Conservation (phyloP, 768 basidiomycete species). For the Epithele typhae region DNA sequence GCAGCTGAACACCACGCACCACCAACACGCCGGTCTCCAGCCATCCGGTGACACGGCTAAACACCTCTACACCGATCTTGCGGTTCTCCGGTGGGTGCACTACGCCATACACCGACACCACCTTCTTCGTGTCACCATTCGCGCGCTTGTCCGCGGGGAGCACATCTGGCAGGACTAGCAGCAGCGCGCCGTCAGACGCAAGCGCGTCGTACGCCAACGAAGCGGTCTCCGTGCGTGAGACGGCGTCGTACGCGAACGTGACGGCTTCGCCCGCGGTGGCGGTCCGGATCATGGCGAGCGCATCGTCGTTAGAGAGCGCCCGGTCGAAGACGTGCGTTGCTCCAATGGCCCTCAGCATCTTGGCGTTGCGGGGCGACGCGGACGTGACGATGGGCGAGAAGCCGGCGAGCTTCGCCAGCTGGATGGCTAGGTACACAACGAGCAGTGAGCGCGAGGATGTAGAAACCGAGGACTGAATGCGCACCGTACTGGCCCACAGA, state of each 20-base stretch:
- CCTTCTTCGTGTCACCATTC: constrained; percentile 9
- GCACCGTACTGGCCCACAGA: constrained; percentile 25
- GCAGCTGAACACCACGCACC: too few relatives aligned
- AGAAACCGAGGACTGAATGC: background rate
- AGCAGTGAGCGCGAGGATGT: background rate
- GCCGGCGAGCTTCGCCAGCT: constrained; percentile 24
- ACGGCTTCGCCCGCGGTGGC: constrained; percentile 14
- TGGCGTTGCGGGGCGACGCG: constrained; percentile 20
- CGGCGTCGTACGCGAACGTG: constrained; percentile 21
- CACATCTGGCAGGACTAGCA: constrained; percentile 8
- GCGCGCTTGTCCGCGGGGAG: constrained; percentile 11
- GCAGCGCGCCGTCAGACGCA: constrained; percentile 19
- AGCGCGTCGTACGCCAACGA: constrained; percentile 19
- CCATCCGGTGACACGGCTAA: constrained; percentile 15
- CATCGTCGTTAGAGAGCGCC: constrained; percentile 1
- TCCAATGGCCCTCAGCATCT: constrained; percentile 16
- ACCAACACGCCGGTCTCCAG: constrained; percentile 20
- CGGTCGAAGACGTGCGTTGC: constrained; percentile 25
- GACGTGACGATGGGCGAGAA: constrained; percentile 26
- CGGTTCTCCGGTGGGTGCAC: constrained; percentile 12
- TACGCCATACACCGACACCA: constrained; percentile 13
- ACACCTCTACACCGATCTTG: constrained; percentile 16
- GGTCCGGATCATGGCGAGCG: constrained; percentile 7
- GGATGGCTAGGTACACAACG: constrained; percentile 13
- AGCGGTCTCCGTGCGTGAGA: constrained; percentile 18